These are phyloP conservation scores for Camellia sinensis DNA, from an alignment of 148 eudicot genomes.

Conservation along the genomic window DNA sequence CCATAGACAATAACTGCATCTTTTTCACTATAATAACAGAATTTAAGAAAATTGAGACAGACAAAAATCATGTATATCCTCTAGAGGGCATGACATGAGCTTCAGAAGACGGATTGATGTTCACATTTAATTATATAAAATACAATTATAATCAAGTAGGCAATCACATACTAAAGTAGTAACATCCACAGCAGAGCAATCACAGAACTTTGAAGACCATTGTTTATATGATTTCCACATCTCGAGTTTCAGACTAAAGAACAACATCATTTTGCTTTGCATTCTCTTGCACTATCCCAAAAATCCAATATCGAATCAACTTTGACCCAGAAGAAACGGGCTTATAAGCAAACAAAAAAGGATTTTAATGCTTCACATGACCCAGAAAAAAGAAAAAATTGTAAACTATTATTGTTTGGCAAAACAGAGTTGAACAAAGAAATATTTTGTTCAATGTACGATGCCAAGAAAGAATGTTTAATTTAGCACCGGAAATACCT, in stretches of 20 bases:
- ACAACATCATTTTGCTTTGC: conserved; percentile 1
- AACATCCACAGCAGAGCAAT: neutral
- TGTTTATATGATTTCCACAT: neutral
- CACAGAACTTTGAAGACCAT: neutral
- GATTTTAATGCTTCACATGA: neutral
- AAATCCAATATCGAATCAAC: neutral
- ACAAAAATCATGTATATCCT: too few relatives aligned
- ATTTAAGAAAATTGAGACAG: too few relatives aligned
- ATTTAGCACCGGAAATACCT: conserved; percentile 8
- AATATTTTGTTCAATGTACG: neutral
- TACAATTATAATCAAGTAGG: neutral
- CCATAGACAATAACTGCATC: neutral
- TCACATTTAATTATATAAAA: neutral
- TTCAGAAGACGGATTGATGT: neutral
- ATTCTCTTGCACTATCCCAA: neutral
- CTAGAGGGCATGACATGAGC: neutral
- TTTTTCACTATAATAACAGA: neutral
- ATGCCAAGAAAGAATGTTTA: neutral
- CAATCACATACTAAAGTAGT: neutral
- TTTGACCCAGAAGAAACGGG: neutral
- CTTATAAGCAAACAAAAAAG: neutral
- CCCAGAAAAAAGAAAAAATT: neutral
- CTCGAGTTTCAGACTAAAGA: neutral
- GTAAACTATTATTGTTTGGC: neutral
- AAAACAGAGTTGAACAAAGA: neutral